These are phyloP conservation scores for Phytophthora ramorum DNA, from an alignment of 352 stramenopile species.

Conservation along the genomic window DNA sequence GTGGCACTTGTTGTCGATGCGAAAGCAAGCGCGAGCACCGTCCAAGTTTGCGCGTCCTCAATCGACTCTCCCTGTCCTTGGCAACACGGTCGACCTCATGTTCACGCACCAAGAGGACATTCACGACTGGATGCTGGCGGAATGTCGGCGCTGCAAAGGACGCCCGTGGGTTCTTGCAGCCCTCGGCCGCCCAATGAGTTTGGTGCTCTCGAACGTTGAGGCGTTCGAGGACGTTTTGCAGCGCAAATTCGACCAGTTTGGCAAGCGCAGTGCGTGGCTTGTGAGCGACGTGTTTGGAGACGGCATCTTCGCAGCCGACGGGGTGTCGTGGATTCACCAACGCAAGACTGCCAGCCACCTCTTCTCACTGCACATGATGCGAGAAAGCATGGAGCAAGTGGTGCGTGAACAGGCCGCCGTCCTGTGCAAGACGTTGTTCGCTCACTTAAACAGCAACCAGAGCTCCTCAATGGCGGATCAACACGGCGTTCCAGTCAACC, in stretches of 20 bases:
- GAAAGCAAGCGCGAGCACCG: conserved; percentile 35
- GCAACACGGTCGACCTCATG: conserved; percentile 64
- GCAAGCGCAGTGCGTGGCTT: conserved; percentile 60
- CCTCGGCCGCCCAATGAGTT: conserved; percentile 42
- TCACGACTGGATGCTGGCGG: conserved; percentile 65
- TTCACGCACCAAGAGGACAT: conserved; percentile 48
- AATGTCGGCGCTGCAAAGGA: conserved; percentile 50
- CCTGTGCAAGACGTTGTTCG: conserved; percentile 39
- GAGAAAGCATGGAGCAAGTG: conserved; percentile 53
- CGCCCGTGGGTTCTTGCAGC: conserved; percentile 52
- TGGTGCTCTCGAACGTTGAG: conserved; percentile 50
- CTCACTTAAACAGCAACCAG: conserved; percentile 14
- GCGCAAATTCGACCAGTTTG: conserved; percentile 78
- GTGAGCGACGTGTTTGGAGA: conserved; percentile 67
- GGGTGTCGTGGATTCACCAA: conserved; percentile 70
- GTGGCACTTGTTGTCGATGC: conserved; percentile 34
- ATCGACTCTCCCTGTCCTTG: conserved; percentile 51
- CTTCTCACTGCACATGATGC: conserved; percentile 75
- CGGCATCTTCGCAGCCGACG: conserved; percentile 74
- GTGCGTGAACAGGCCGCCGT: conserved; percentile 45
- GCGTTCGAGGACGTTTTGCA: conserved; percentile 65
- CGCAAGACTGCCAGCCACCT: conserved; percentile 89
- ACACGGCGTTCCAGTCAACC: conserved; percentile 25
- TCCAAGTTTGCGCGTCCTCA: conserved; percentile 34
- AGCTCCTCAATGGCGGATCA: background rate